Evolutionary conservation across 768 basidiomycete genomes (phyloP).

Genomic region (Ephemerocybe angulata): DNA sequence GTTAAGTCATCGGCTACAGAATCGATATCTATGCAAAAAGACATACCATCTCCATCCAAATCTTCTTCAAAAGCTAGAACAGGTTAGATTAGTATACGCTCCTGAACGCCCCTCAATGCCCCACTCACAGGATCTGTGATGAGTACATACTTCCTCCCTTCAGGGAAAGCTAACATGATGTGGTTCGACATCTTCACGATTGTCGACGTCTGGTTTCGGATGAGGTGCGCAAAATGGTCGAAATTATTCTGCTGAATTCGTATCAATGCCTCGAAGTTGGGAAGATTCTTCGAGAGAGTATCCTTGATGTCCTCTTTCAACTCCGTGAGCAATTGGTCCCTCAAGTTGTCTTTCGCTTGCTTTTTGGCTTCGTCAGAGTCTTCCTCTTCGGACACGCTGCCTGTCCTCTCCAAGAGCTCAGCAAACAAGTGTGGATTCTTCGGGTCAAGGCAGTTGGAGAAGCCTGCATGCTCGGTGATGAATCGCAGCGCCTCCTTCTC

Average conservation of each 20-base stretch:
- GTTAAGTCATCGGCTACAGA: too few relatives aligned
- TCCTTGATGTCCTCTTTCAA: conserved; percentile 33
- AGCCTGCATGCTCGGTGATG: background rate
- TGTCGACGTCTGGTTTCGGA: conserved; percentile 30
- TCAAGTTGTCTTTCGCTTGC: conserved; percentile 2
- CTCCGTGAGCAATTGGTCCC: conserved; percentile 31
- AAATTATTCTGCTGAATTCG: conserved; percentile 34
- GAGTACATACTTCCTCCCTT: conserved; percentile 37
- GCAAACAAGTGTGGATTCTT: conserved; percentile 31
- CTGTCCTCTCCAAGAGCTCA: conserved; percentile 29
- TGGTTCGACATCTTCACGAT: conserved; percentile 25
- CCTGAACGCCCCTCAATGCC: conserved; percentile 1
- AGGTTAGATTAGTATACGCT: background rate
- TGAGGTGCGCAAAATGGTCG: conserved; percentile 29
- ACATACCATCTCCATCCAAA: conserved; percentile 13
- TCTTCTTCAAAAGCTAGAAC: conserved; percentile 7
- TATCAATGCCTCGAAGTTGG: conserved; percentile 43
- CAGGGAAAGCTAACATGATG: conserved; percentile 26
- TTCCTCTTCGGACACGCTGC: conserved; percentile 22
- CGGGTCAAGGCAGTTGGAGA: conserved; percentile 25
- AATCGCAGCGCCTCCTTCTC: conserved; percentile 2
- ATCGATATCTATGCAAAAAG: too few relatives aligned
- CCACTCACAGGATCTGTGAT: conserved; percentile 37
- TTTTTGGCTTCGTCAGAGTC: conserved; percentile 9
- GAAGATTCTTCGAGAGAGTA: conserved; percentile 34